phyloP scores from a whole-genome alignment of 495 filamentous ascomycete genomes.

The Lentithecium fluviatile region DNA sequence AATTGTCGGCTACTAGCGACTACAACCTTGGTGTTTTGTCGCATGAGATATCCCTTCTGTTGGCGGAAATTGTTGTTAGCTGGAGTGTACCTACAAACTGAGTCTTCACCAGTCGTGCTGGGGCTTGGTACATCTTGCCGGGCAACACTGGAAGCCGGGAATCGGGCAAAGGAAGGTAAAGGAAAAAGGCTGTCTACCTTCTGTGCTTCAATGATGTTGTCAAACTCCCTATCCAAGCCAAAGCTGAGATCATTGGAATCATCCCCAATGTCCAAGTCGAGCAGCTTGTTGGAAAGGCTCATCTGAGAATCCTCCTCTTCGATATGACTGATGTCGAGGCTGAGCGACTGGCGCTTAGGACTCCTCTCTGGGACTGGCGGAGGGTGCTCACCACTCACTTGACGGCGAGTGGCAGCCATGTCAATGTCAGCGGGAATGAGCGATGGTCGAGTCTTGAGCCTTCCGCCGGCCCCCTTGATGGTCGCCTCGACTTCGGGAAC shows the following conservation, averaged over 20 bases:
- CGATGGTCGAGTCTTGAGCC: slow-evolving; percentile 86
- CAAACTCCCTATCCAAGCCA: slow-evolving; percentile 88
- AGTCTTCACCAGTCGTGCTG: slow-evolving; percentile 38
- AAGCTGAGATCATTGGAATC: slow-evolving; percentile 65
- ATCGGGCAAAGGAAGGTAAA: slow-evolving; percentile 42
- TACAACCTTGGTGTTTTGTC: slow-evolving; percentile 96
- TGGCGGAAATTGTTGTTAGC: slow-evolving; percentile 35
- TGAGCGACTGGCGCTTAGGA: slow-evolving; percentile 36
- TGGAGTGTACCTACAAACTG: slow-evolving; percentile 32
- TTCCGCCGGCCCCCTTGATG: slow-evolving; percentile 82
- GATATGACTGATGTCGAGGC: slow-evolving; percentile 28
- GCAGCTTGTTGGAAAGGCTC: slow-evolving; percentile 42
- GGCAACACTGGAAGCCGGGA: slow-evolving; percentile 26
- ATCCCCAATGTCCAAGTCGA: slow-evolving; percentile 66
- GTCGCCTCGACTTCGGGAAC: slow-evolving; percentile 86
- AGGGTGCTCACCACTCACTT: slow-evolving; percentile 64
- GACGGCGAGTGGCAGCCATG: slow-evolving; percentile 84
- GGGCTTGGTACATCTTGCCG: slow-evolving; percentile 22
- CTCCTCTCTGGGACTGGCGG: slow-evolving; percentile 42
- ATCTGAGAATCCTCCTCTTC: slow-evolving; percentile 23
- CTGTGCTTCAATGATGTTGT: slow-evolving; percentile 93
- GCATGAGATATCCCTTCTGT: slow-evolving; percentile 96
- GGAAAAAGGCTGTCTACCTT: slow-evolving; percentile 71
- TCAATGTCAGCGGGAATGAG: slow-evolving; percentile 79
- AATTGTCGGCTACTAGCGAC: slow-evolving; percentile 68